Conservation (phyloP, 345 rosid genomes). For the Cardamine resedifolia region DNA sequence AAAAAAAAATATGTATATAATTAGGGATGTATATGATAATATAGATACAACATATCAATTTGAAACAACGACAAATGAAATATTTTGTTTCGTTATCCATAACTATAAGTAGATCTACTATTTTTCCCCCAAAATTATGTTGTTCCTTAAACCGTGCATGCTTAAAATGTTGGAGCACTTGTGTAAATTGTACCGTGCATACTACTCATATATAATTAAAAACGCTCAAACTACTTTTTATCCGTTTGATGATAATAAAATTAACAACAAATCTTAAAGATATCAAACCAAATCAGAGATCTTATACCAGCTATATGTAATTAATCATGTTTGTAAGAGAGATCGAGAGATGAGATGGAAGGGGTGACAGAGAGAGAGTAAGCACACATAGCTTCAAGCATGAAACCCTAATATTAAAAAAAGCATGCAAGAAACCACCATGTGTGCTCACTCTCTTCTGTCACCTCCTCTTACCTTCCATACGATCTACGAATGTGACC, state of each 20-base stretch:
- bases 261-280: not conserved
- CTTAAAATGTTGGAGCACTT: not conserved
- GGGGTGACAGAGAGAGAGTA: slow-evolving; percentile 85
- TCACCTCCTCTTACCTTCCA: slow-evolving; percentile 69
- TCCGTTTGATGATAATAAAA: not conserved
- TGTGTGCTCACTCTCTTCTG: slow-evolving; percentile 99
- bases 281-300: slow-evolving; percentile 11
- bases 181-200: not conserved
- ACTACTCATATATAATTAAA: not conserved
- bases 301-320: not conserved
- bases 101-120: not conserved
- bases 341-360: slow-evolving; percentile 28
- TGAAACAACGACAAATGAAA: not conserved
- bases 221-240: not conserved
- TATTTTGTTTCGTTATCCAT: not conserved
- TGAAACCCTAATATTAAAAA: slow-evolving; percentile 26
- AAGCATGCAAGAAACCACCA: slow-evolving; percentile 81
- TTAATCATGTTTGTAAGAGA: not conserved
- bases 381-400: slow-evolving; percentile 93
- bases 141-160: not conserved
- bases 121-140: not conserved
- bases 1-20: no score
- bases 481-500: not conserved
- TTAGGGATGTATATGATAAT: not conserved
- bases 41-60: not conserved